Conservation (phyloP, 2,329 filamentous ascomycete genomes). For the Akanthomyces uredinophilus region DNA sequence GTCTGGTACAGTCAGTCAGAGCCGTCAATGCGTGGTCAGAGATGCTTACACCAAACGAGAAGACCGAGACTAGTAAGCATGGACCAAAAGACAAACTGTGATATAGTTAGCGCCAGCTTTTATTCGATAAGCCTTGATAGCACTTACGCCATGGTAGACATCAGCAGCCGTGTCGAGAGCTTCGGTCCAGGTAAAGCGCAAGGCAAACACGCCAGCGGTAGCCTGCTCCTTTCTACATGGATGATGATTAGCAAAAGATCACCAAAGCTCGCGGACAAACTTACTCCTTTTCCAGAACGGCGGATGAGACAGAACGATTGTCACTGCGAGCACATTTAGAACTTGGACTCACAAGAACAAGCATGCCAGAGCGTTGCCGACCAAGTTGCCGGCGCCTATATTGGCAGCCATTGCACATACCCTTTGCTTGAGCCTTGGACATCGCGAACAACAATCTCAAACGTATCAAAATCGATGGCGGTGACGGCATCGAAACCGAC, state of each 20-base stretch:
- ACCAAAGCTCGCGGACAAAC: slow-evolving; percentile 27
- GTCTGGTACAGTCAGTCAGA: slow-evolving; percentile 43
- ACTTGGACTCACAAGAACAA: slow-evolving; percentile 23
- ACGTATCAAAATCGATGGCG: slow-evolving; percentile 80
- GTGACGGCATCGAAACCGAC: slow-evolving; percentile 96
- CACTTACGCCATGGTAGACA: slow-evolving; percentile 83
- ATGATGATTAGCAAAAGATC: slow-evolving; percentile 19
- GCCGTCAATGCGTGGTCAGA: no score
- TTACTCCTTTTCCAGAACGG: slow-evolving; percentile 68
- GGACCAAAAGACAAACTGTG: slow-evolving; percentile 89
- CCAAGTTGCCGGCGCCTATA: slow-evolving; percentile 52
- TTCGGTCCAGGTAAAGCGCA: slow-evolving; percentile 67
- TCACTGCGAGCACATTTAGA: slow-evolving; percentile 45
- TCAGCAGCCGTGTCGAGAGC: slow-evolving; percentile 79
- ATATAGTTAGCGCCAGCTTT: slow-evolving; percentile 15
- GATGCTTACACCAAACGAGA: slow-evolving; percentile 83
- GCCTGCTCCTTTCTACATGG: slow-evolving; percentile 66
- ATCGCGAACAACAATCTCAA: slow-evolving; percentile 85
- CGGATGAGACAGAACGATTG: slow-evolving; percentile 41
- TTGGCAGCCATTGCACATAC: slow-evolving; percentile 97
- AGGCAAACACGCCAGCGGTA: slow-evolving; percentile 62
- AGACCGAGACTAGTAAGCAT: slow-evolving; percentile 85
- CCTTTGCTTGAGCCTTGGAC: slow-evolving; percentile 88
- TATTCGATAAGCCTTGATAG: slow-evolving; percentile 1
- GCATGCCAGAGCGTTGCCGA: slow-evolving; percentile 28